A percentile compares a stretch with the other conserved stretches of the same genome.
phyloP scores from a whole-genome alignment of 306 rosid species.

The Corylus americana region DNA sequence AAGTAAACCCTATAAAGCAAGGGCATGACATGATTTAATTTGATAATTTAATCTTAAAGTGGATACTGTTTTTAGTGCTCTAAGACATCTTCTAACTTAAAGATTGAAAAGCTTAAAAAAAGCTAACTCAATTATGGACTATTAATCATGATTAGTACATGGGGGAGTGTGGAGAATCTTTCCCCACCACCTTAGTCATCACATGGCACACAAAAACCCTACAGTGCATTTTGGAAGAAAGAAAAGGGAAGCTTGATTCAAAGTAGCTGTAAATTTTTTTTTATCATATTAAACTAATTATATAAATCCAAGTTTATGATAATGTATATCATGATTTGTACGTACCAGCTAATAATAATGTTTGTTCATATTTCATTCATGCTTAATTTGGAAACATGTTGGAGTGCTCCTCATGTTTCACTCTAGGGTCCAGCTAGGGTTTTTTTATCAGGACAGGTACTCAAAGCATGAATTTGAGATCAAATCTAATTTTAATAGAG shows the following conservation, averaged over 20 bases:
- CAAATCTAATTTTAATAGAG: no score
- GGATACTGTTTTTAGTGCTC: conserved; percentile 33
- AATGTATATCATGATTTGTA: background rate
- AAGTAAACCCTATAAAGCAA: conserved; percentile 22
- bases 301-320: background rate
- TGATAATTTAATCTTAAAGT: conserved; percentile 13
- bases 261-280: background rate
- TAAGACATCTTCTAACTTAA: conserved; percentile 16
- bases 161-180: conserved; percentile 20
- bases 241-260: background rate
- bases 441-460: no score
- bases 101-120: conserved; percentile 15
- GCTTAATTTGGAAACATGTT: no score
- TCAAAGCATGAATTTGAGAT: no score
- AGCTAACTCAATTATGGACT: conserved; percentile 17
- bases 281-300: background rate
- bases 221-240: background rate
- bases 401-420: no score
- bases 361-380: no score
- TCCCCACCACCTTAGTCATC: conserved; percentile 24
- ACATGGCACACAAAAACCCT: conserved; percentile 27
- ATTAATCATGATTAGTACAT: conserved; percentile 28
- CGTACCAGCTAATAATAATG: background rate
- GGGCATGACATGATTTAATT: background rate
- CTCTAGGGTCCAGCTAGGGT: no score